Conservation (phyloP, 2,329 filamentous ascomycete genomes). For the Orbilia ellipsospora region DNA sequence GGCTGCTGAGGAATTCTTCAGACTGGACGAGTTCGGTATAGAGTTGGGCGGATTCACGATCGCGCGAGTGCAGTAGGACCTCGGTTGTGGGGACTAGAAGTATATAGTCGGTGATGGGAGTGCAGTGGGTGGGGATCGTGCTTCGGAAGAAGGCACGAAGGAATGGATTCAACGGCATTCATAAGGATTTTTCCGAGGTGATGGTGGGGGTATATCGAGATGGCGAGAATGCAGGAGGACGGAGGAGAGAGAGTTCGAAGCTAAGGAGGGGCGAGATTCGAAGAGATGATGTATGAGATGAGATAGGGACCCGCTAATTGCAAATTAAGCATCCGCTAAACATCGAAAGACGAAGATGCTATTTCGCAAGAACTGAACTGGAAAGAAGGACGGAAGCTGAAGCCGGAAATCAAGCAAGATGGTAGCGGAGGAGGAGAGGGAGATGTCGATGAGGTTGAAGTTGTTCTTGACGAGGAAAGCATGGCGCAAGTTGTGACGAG, state of each 20-base stretch:
- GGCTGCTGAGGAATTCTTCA: conserved; percentile 95
- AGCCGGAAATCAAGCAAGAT: too few relatives aligned
- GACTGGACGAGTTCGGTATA: conserved; percentile 84
- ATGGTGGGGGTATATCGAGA: conserved; percentile 64
- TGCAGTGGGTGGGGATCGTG: conserved; percentile 89
- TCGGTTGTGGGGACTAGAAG: conserved; percentile 94
- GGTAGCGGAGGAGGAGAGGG: too few relatives aligned
- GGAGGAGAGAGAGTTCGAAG: neutral
- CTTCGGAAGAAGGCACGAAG: conserved; percentile 98
- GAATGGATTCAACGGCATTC: conserved; percentile 99
- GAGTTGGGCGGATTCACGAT: conserved; percentile 81
- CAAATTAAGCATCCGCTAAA: neutral
- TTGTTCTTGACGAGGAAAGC: too few relatives aligned
- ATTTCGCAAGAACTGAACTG: neutral
- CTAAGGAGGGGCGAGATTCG: neutral
- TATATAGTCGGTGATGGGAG: conserved; percentile 89
- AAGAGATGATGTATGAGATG: conserved; percentile 1
- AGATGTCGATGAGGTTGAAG: too few relatives aligned
- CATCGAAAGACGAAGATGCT: neutral
- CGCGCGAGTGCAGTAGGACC: conserved; percentile 85
- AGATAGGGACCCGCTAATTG: conserved; percentile 6
- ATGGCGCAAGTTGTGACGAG: too few relatives aligned
- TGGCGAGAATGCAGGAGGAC: conserved; percentile 56
- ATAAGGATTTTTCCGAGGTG: conserved; percentile 68
- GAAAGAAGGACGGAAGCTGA: too few relatives aligned